Base-by-base conservation (phyloP, 2,329 filamentous ascomycete species). In the Penicillium sp. region DNA sequence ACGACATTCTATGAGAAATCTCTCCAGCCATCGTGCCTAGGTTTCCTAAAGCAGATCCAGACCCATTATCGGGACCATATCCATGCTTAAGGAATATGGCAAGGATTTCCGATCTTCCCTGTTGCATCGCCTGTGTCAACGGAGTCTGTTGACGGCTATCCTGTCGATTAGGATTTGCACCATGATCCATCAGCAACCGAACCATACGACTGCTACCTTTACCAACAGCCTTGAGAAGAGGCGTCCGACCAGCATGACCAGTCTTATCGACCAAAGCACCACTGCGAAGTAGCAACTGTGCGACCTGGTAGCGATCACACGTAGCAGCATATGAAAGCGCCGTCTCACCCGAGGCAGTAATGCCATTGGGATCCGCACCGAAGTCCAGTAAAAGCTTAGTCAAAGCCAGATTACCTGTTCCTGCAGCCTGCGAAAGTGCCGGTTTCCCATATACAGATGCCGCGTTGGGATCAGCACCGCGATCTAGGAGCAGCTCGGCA, bases 141-240 rank as follows among this genome's bases (percentile, higher is more conserved):
- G 49, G 49, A 23, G 49, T 43, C 18, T 51, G 40, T 18, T 44
- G 26, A 15, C 49, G 49, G 23, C 27, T 27, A n/a, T 52, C 56
- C 25, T 58, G 51, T 9, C 37, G 37, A 27, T 50, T 27, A 25
- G 61, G 58, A 43, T 64, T 40, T 8, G 61, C 61, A 4, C 60
- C 46, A 6, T 31, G 33, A 11, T 53, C 41, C 43, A 63, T 47
- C 41, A 63, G 37, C 25, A 63, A 31, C 20, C 37, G 33, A 8
- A 50, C 57, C 53, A 63, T 56, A 12, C 45, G 54, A 15, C 31
- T n/a, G n/a, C 31, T 25, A 3, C 48, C 43, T 29, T 40, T 31
- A 15, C 51, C 31, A 14, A 62, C 56, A 22, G 61, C 59, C 51
- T 57, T 58, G 23, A 33, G 54, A 18, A 63, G 45, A n/a, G 61